Evolutionary conservation across 768 basidiomycete species (phyloP).

Genomic region (Termitomyces titanicus): DNA sequence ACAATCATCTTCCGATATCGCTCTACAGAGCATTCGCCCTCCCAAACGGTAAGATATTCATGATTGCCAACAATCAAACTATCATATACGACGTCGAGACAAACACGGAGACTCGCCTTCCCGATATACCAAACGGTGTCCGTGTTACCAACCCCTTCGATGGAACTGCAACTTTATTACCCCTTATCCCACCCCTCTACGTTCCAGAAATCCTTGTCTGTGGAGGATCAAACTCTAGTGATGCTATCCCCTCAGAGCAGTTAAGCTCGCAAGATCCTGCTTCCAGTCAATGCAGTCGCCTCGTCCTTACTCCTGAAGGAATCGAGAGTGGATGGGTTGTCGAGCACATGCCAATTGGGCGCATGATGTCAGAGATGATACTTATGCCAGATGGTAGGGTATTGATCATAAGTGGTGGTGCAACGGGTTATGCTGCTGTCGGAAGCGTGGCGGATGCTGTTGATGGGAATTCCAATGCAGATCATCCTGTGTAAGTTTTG

Average conservation of each 20-base stretch:
- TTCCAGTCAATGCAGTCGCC: conserved; percentile 37
- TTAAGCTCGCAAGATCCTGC: conserved; percentile 38
- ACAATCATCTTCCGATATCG: neutral
- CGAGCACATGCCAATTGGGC: conserved; percentile 38
- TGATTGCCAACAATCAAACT: conserved; percentile 37
- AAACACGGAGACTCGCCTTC: conserved; percentile 34
- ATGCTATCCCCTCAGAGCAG: conserved; percentile 22
- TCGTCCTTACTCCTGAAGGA: conserved; percentile 37
- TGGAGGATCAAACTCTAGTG: conserved; percentile 36
- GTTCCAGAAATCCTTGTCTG: conserved; percentile 45
- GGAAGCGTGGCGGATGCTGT: conserved; percentile 24
- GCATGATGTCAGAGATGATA: conserved; percentile 19
- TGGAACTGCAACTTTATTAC: conserved; percentile 33
- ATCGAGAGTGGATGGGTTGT: conserved; percentile 43
- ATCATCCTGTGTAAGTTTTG: conserved; percentile 23
- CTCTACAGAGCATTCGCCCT: conserved; percentile 15
- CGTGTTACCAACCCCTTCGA: conserved; percentile 39
- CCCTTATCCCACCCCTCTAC: conserved; percentile 34
- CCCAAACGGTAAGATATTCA: conserved; percentile 38
- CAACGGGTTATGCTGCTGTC: conserved; percentile 8
- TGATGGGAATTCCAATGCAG: conserved; percentile 33
- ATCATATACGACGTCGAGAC: conserved; percentile 39
- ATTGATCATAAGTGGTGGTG: conserved; percentile 4
- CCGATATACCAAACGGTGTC: conserved; percentile 42
- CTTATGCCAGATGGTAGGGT: conserved; percentile 6